Percentiles rank a stretch among this genome's conserved stretches.
These are phyloP conservation scores for Creolimax fragrantissima DNA, from an alignment of 78 protist genomes.

Conservation along the genomic window DNA sequence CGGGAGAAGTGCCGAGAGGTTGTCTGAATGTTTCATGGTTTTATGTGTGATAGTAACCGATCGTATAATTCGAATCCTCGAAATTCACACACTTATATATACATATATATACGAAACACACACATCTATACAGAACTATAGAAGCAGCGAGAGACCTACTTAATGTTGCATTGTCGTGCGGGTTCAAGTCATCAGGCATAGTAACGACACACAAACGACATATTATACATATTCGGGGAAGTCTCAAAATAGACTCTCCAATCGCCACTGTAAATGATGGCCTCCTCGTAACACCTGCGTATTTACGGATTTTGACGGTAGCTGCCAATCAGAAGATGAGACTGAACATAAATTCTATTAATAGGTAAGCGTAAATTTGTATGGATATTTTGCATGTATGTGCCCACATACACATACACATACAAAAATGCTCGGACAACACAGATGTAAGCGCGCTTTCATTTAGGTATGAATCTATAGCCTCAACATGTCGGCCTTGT, in stretches of 20 bases:
- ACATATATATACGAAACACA: neutral
- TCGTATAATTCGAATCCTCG: too few relatives aligned
- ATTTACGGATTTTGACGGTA: neutral
- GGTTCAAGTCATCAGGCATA: neutral
- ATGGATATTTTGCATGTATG: neutral
- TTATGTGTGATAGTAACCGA: too few relatives aligned
- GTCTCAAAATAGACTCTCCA: neutral
- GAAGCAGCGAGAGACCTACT: neutral
- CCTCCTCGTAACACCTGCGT: neutral
- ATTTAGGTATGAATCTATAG: too few relatives aligned
- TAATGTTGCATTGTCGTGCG: neutral
- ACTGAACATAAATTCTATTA: neutral
- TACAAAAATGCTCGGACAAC: neutral
- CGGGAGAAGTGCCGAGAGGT: too few relatives aligned
- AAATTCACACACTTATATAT: neutral
- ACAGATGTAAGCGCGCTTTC: too few relatives aligned
- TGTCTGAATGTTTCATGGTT: too few relatives aligned
- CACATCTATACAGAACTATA: neutral
- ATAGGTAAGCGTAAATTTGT: neutral
- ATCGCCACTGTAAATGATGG: neutral
- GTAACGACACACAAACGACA: neutral
- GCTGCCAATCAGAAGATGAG: neutral
- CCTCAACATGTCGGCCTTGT: too few relatives aligned
- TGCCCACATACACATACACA: neutral
- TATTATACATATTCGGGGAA: neutral